phyloP scores from a whole-genome alignment of 345 rosid species.

The Eutrema japonicum region DNA sequence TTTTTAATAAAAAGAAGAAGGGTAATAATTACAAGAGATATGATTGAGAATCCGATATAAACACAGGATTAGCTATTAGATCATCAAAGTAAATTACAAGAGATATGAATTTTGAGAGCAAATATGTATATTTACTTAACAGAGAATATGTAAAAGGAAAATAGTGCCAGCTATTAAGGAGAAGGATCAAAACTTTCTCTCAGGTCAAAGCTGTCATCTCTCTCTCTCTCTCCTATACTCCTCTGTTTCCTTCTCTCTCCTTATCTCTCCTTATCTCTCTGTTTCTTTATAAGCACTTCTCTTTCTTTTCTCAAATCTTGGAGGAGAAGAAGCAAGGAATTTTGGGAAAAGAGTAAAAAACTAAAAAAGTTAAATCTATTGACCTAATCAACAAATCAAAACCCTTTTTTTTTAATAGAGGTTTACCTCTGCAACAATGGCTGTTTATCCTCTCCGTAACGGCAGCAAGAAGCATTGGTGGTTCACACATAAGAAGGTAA shows the following conservation, averaged over 20 bases:
- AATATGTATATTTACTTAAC: slow-evolving; percentile 27
- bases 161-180: slow-evolving; percentile 46
- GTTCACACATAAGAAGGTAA: slow-evolving; percentile 85
- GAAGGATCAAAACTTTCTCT: slow-evolving; percentile 73
- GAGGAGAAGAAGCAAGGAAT: slow-evolving; percentile 42
- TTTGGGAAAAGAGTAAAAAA: slow-evolving; percentile 23
- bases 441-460: slow-evolving; percentile 45
- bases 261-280: slow-evolving; percentile 25
- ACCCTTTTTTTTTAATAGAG: not conserved
- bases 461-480: slow-evolving; percentile 84
- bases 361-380: slow-evolving; percentile 10
- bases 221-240: not conserved
- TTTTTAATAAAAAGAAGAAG: too few species aligned
- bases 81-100: slow-evolving; percentile 6
- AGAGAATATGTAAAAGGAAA: slow-evolving; percentile 53
- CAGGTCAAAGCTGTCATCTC: slow-evolving; percentile 83
- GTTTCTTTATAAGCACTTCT: slow-evolving; percentile 44
- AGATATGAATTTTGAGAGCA: slow-evolving; percentile 15
- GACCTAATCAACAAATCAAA: slow-evolving; percentile 17
- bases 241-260: slow-evolving; percentile 6
- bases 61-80: not conserved
- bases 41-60: slow-evolving; percentile 10
- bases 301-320: slow-evolving; percentile 44
- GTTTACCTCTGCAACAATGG: slow-evolving; percentile 22
- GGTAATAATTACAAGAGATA: slow-evolving; percentile 17